phyloP scores from a whole-genome alignment of 768 basidiomycete genomes.

The Rhodotorula sphaerocarpa region DNA sequence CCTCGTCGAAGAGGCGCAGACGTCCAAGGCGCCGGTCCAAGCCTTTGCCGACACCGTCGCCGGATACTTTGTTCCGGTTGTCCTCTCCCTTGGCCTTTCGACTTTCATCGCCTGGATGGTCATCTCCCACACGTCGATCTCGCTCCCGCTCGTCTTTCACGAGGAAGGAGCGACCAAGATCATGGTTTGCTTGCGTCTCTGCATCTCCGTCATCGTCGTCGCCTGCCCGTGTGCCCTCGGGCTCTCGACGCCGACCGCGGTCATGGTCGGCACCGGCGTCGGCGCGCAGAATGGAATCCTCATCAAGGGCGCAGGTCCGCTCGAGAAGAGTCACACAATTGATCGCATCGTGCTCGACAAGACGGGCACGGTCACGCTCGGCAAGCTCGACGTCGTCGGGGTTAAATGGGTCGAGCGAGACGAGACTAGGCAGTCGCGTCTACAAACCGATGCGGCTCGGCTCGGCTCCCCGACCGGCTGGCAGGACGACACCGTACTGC shows the following conservation, averaged over 20 bases:
- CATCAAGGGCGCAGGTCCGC: conserved; percentile 90
- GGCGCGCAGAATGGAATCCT: conserved; percentile 94
- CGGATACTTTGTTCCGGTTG: conserved; percentile 87
- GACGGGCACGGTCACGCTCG: conserved; percentile 92
- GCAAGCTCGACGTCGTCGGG: conserved; percentile 75
- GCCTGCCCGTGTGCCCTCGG: conserved; percentile 97
- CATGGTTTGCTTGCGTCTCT: conserved; percentile 87
- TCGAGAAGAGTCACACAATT: conserved; percentile 80
- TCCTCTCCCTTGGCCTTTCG: conserved; percentile 67
- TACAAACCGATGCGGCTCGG: neutral
- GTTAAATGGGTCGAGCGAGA: conserved; percentile 57
- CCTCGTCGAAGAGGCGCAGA: conserved; percentile 96
- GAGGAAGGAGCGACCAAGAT: conserved; percentile 69
- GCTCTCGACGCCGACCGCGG: conserved; percentile 90
- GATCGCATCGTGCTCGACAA: conserved; percentile 84
- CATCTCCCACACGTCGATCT: conserved; percentile 56
- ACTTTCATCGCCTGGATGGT: conserved; percentile 81
- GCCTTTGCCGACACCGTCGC: conserved; percentile 91
- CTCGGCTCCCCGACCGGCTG: conserved; percentile 8
- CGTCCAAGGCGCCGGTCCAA: conserved; percentile 94
- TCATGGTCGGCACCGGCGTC: conserved; percentile 98
- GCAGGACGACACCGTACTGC: conserved; percentile 54
- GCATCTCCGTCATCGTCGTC: conserved; percentile 94
- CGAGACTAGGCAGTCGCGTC: neutral
- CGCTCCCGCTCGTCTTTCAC: conserved; percentile 75